These are phyloP conservation scores for Plantago ovata DNA, from an alignment of 257 asterid species.

Conservation along the genomic window DNA sequence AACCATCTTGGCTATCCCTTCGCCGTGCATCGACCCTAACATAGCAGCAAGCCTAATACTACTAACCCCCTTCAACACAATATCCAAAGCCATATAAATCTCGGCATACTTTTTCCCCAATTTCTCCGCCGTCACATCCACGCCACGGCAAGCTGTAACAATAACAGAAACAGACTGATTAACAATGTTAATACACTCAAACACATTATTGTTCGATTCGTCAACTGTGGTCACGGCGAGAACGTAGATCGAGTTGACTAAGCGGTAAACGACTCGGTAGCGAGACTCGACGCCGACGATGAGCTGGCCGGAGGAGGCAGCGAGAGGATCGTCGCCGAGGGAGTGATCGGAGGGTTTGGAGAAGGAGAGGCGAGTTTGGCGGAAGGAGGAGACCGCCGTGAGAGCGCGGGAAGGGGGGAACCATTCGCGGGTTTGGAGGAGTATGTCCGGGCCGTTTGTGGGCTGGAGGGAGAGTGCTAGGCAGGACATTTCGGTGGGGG, in stretches of 20 bases:
- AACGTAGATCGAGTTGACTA: constrained; percentile 89
- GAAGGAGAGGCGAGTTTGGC: constrained; percentile 73
- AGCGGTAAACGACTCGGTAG: constrained; percentile 83
- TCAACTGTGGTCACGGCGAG: constrained; percentile 78
- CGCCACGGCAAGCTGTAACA: constrained; percentile 93
- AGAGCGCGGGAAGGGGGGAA: constrained; percentile 94
- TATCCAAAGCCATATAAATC: constrained; percentile 95
- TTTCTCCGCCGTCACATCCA: constrained; percentile 93
- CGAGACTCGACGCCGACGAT: constrained; percentile 87
- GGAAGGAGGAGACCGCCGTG: constrained; percentile 85
- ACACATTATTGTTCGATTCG: constrained; percentile 73
- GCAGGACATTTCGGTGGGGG: constrained; percentile 54
- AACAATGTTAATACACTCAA: constrained; percentile 81
- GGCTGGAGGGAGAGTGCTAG: constrained; percentile 92
- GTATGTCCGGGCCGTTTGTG: constrained; percentile 72
- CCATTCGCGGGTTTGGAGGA: constrained; percentile 99
- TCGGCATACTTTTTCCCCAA: constrained; percentile 87
- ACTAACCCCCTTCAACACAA: constrained; percentile 85
- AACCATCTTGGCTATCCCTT: constrained; percentile 95
- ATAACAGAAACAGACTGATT: constrained; percentile 90
- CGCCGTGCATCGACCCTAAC: constrained; percentile 97
- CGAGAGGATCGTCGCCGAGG: constrained; percentile 90
- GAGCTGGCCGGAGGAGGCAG: constrained; percentile 92
- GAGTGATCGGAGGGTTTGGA: constrained; percentile 56
- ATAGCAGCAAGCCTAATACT: constrained; percentile 88